A percentile compares a stretch with the other conserved stretches of the same genome.
phyloP scores from a whole-genome alignment of 805 yeast species.

The Millerago galiae region DNA sequence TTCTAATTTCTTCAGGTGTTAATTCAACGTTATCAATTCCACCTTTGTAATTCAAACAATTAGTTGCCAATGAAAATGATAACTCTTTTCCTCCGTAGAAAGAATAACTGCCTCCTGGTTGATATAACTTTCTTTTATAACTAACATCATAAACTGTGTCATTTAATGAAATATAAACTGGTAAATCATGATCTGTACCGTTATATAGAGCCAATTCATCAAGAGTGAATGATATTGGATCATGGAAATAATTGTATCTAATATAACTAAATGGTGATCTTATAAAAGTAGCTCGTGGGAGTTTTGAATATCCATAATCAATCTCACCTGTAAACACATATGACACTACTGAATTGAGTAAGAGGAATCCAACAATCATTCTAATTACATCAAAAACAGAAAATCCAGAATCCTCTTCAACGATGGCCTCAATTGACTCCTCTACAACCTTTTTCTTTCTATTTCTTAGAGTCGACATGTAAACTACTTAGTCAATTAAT shows the following conservation, averaged over 20 bases:
- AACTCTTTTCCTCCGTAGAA: conserved; percentile 48
- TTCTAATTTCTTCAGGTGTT: conserved; percentile 26
- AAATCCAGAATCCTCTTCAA: not conserved
- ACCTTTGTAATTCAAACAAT: conserved; percentile 50
- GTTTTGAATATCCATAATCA: conserved; percentile 34
- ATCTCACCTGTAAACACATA: conserved; percentile 15
- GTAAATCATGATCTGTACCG: conserved; percentile 36
- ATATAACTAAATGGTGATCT: conserved; percentile 1
- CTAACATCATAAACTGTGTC: conserved; percentile 52
- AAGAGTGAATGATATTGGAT: conserved; percentile 26
- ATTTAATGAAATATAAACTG: conserved; percentile 45
- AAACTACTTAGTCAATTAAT: not conserved
- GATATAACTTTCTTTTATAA: conserved; percentile 35
- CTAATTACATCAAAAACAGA: conserved; percentile 16
- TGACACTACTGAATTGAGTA: conserved; percentile 11
- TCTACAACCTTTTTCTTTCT: not conserved
- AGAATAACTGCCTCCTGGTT: conserved; percentile 40
- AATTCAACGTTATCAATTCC: conserved; percentile 45
- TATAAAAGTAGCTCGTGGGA: not conserved
- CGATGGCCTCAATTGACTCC: not conserved
- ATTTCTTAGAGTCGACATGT: not conserved
- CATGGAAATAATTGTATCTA: conserved; percentile 1
- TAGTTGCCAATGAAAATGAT: conserved; percentile 53
- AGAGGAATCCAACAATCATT: conserved; percentile 16
- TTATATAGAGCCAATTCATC: conserved; percentile 35